Percentiles rank a stretch among this genome's conserved stretches.
Conservation (phyloP, 371 early-diverging fungal species). For the Syncephalastrum contaminatum region DNA sequence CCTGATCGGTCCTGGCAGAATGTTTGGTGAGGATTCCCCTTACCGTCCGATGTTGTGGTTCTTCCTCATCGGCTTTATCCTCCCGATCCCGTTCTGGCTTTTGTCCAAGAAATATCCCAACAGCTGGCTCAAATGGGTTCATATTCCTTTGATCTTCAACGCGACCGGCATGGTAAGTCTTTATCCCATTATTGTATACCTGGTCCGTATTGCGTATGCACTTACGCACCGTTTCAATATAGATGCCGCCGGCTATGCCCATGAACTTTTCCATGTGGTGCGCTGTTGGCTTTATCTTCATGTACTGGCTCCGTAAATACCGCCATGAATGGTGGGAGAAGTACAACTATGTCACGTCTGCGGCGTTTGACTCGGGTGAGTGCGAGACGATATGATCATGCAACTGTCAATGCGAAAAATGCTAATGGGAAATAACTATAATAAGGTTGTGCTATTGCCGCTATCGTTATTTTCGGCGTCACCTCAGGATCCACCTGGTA, state of each 20-base stretch:
- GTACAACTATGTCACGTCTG: conserved; percentile 74
- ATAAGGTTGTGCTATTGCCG: conserved; percentile 31
- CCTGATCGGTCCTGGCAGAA: conserved; percentile 65
- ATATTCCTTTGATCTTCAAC: conserved; percentile 63
- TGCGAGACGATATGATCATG: background rate
- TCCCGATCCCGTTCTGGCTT: conserved; percentile 63
- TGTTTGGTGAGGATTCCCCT: conserved; percentile 63
- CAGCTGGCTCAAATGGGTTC: conserved; percentile 55
- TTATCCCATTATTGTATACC: too few species aligned
- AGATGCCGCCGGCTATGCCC: conserved; percentile 67
- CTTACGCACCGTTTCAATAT: too few species aligned
- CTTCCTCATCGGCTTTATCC: conserved; percentile 63
- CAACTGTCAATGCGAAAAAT: too few species aligned
- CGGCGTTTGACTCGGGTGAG: conserved; percentile 71
- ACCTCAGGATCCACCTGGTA: conserved; percentile 19
- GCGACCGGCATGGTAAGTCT: conserved; percentile 50
- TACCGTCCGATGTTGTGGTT: conserved; percentile 58
- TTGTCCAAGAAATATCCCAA: conserved; percentile 48
- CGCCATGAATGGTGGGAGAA: conserved; percentile 64
- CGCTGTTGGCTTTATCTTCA: conserved; percentile 61
- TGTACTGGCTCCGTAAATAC: conserved; percentile 56
- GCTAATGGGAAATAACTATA: too few species aligned
- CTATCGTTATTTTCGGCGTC: conserved; percentile 51
- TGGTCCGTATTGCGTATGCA: too few species aligned
- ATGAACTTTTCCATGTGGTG: conserved; percentile 65